phyloP scores from a whole-genome alignment of 179 eudicot species.

The Patellifolia procumbens region DNA sequence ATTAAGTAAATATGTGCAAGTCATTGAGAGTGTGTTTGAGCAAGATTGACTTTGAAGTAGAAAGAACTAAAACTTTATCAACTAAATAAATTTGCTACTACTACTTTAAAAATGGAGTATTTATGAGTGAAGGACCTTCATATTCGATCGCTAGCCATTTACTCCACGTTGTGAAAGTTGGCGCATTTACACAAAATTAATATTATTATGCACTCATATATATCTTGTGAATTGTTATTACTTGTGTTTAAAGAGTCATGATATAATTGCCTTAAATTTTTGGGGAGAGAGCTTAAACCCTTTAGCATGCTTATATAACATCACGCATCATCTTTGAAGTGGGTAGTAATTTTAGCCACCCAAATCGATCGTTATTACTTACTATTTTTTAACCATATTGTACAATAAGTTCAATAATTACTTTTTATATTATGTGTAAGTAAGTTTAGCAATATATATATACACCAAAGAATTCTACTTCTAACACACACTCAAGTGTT shows the following conservation, averaged over 20 bases:
- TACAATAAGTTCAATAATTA: constrained; percentile 15
- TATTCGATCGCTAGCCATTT: constrained; percentile 10
- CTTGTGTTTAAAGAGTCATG: constrained; percentile 5
- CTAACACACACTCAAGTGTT: neutral
- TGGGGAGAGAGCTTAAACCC: neutral
- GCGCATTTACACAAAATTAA: neutral
- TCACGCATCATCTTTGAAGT: constrained; percentile 37
- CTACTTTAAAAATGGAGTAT: neutral
- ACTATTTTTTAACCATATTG: neutral
- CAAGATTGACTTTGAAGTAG: neutral
- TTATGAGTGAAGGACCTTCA: neutral
- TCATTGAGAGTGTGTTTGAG: neutral
- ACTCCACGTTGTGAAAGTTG: constrained; percentile 7
- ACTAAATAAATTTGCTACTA: neutral
- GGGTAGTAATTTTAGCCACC: constrained; percentile 31
- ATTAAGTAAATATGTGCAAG: neutral
- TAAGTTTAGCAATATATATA: neutral
- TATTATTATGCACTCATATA: neutral
- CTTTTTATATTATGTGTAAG: neutral
- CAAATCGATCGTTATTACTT: constrained; percentile 25
- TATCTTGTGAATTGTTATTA: constrained; percentile 7
- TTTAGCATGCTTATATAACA: neutral
- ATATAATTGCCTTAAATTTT: constrained; percentile 18
- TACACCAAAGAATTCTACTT: neutral
- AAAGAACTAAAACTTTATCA: neutral